phyloP scores from a whole-genome alignment of 1,284 basidiomycete species.

The Cryptococcus jaspeensis region DNA sequence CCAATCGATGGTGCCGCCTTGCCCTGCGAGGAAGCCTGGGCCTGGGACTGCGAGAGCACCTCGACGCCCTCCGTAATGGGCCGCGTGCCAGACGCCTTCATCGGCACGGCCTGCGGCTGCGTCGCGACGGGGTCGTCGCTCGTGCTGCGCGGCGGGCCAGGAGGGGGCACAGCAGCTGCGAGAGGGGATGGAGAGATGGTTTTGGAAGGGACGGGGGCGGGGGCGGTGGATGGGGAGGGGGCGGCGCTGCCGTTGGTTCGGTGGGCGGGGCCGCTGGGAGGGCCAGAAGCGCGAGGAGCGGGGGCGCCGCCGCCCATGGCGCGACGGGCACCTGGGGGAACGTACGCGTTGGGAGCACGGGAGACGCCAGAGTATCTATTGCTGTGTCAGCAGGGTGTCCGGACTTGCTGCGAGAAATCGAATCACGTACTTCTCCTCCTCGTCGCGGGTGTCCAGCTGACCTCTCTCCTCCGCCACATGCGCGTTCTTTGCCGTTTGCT shows the following conservation, averaged over 20 bases:
- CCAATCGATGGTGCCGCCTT: background rate
- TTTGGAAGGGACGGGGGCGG: constrained; percentile 7
- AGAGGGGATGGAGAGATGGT: constrained; percentile 9
- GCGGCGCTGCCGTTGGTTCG: constrained; percentile 18
- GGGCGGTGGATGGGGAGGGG: constrained; percentile 3
- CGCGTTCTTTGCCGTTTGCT: constrained; percentile 70
- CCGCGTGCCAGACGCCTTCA: constrained; percentile 3
- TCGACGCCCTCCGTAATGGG: background rate
- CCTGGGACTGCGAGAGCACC: background rate
- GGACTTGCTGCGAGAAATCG: background rate
- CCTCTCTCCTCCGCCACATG: constrained; percentile 91
- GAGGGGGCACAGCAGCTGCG: constrained; percentile 8
- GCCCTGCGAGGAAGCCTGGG: background rate
- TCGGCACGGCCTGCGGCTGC: constrained; percentile 6
- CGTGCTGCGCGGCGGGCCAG: constrained; percentile 17
- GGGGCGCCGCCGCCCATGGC: constrained; percentile 23
- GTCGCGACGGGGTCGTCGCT: constrained; percentile 17
- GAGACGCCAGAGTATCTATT: constrained; percentile 87
- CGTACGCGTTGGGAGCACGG: constrained; percentile 82
- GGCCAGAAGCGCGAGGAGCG: constrained; percentile 9
- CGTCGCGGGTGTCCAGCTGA: constrained; percentile 63
- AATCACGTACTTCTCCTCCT: constrained; percentile 83
- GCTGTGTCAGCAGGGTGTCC: constrained; percentile 1
- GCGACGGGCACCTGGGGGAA: constrained; percentile 79
- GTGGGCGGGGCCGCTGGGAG: constrained; percentile 7